A percentile compares a stretch with the other conserved stretches of the same genome.
Conservation (phyloP, 805 yeast species). For the Starmerella apicola region DNA sequence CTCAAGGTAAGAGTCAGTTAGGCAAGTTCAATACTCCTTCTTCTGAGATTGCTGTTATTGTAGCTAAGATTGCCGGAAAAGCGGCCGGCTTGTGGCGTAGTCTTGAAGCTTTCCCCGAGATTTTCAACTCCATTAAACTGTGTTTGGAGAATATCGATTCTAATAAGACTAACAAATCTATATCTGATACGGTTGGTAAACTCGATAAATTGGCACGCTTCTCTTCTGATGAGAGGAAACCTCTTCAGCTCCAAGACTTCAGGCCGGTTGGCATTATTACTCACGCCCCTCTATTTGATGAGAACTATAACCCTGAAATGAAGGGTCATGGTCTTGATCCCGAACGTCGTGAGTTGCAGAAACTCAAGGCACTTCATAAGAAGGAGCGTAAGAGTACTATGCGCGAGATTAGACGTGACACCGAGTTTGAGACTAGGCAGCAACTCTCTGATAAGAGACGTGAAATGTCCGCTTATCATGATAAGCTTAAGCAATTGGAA, state of each 20-base stretch:
- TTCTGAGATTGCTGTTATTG: conserved; percentile 10
- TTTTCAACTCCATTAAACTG: conserved; percentile 19
- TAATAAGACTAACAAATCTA: conserved; percentile 1
- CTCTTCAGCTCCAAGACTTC: conserved; percentile 73
- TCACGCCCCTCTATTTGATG: conserved; percentile 84
- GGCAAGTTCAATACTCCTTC: background rate
- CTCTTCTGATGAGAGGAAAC: conserved; percentile 41
- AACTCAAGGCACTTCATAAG: conserved; percentile 75
- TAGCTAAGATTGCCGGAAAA: conserved; percentile 8
- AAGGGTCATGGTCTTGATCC: conserved; percentile 78
- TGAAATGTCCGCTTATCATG: conserved; percentile 67
- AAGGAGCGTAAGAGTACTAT: conserved; percentile 79
- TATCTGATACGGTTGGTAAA: conserved; percentile 31
- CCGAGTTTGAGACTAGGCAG: conserved; percentile 76
- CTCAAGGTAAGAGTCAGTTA: background rate
- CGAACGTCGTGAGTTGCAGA: conserved; percentile 68
- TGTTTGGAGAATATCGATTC: conserved; percentile 23
- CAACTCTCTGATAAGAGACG: conserved; percentile 65
- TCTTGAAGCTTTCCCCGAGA: conserved; percentile 22
- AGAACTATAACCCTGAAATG: conserved; percentile 89
- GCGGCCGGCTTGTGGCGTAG: conserved; percentile 26
- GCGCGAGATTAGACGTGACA: conserved; percentile 82
- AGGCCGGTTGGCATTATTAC: conserved; percentile 74
- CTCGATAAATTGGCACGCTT: conserved; percentile 28
- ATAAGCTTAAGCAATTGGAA: conserved; percentile 76